Percentiles rank a stretch among this genome's conserved stretches.
phyloP scores from a whole-genome alignment of 2,329 filamentous ascomycete genomes.

The Aspergillus novoparasiticus region DNA sequence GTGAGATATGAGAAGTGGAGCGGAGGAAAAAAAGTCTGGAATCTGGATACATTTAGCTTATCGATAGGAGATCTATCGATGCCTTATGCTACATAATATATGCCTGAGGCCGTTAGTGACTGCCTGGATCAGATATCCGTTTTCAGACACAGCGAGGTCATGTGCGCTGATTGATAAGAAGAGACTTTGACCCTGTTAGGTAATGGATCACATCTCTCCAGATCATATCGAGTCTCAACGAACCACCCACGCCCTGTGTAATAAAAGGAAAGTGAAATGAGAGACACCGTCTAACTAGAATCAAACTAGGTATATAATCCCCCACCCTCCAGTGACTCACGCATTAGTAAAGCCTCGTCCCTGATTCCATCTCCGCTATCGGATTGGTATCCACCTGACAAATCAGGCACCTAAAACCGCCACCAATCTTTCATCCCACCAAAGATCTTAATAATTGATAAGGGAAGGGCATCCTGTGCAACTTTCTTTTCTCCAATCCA shows the following conservation, averaged over 20 bases:
- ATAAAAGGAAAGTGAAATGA: not conserved
- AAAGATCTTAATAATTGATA: slow-evolving; percentile 1
- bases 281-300: not conserved
- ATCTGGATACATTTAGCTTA: not conserved
- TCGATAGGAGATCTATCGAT: not conserved
- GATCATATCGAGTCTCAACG: not conserved
- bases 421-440: not conserved
- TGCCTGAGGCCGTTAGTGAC: not conserved
- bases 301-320: not conserved
- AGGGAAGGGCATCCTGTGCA: not conserved
- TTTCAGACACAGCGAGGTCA: not conserved
- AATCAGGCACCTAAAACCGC: not conserved
- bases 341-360: not conserved
- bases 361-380: not conserved
- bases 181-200: not conserved
- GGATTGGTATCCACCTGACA: slow-evolving; percentile 1
- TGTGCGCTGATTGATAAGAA: not conserved
- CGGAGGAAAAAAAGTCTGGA: not conserved
- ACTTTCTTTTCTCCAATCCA: not conserved
- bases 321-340: not conserved
- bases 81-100: not conserved
- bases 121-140: not conserved
- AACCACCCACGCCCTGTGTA: not conserved
- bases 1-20: not conserved
- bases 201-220: not conserved